Evolutionary conservation across 2,329 filamentous ascomycete species (phyloP), one percentile per base, ranked within the genome.

Genomic region (Aulographum hederae): DNA sequence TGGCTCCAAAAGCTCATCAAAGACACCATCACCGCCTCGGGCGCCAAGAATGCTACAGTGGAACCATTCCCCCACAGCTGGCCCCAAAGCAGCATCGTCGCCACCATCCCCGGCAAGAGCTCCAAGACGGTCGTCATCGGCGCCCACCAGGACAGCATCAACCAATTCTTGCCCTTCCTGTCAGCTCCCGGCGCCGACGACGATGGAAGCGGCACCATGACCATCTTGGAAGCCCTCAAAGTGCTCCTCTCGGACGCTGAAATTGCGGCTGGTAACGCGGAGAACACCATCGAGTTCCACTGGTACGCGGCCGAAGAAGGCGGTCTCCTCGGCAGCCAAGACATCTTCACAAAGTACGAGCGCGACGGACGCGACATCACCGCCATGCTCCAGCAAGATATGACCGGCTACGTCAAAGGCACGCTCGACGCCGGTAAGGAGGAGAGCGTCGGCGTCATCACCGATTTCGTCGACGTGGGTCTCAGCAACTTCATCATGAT

Each of bases 371-470:
- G 75, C 17, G 73, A 86, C 41, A 67, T 95, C 52, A 91, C 86
- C 58, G 86, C 86, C 20, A 95, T 95, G 89, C 69, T 95, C 33
- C 86, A 95, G 60, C 86, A 95, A 56, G 86, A 95, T 54, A 95
- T 95, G 86, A 92, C 82, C 2, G 86, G 86, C 13, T 94, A 78
- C 50, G 68, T 84, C 4, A 72, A 85, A 50, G 75, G 74, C 45
- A 92, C 84, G 0, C 58, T 89, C 14, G 78, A 89, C 41, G 76
- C 80, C 3, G 84, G 84, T 36, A 65, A 80, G 53, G 67, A 73
- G 4, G 86, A 94, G 62, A 77, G 73, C 28, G 79, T 95, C 3
- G 86, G 86, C 27, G 80, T 95, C 32, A 92, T 95, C 46, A 84
- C 79, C 4, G 86, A 95, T 54, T 94, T 67, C 44, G 86, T 95